Conservation (phyloP, 2,329 filamentous ascomycete species). For the Truncatella angustata region DNA sequence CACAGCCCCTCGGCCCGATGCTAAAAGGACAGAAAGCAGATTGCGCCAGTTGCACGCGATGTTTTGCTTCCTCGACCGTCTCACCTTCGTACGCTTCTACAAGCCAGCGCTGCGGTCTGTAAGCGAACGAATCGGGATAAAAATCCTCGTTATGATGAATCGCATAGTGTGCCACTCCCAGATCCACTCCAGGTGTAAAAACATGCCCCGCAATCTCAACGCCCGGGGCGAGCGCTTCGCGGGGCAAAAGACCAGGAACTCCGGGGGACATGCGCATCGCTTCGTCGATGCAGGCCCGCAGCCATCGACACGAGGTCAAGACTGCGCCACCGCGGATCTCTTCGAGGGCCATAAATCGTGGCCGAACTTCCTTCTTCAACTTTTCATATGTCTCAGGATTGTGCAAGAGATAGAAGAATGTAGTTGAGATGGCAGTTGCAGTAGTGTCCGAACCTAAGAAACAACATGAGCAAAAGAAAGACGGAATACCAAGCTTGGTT, state of each 20-base stretch:
- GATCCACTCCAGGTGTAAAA: slow-evolving; percentile 58
- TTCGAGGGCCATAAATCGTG: slow-evolving; percentile 47
- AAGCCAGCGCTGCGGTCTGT: slow-evolving; percentile 65
- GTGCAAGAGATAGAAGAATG: slow-evolving; percentile 60
- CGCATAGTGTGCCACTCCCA: slow-evolving; percentile 65
- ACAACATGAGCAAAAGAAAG: slow-evolving; percentile 43
- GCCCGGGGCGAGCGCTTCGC: slow-evolving; percentile 56
- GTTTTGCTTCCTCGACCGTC: slow-evolving; percentile 26
- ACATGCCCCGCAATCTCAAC: slow-evolving; percentile 49
- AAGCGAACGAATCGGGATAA: slow-evolving; percentile 57
- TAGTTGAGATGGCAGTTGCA: slow-evolving; percentile 63
- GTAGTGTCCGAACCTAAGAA: slow-evolving; percentile 72
- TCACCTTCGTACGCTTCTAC: slow-evolving; percentile 38
- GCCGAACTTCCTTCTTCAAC: slow-evolving; percentile 50
- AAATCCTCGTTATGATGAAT: slow-evolving; percentile 65
- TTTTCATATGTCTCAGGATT: slow-evolving; percentile 44
- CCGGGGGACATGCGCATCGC: slow-evolving; percentile 62
- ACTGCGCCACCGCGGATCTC: slow-evolving; percentile 51
- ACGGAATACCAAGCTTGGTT: not conserved
- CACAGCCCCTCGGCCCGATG: slow-evolving; percentile 67
- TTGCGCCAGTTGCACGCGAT: slow-evolving; percentile 56
- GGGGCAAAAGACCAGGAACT: slow-evolving; percentile 57
- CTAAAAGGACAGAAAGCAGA: slow-evolving; percentile 73
- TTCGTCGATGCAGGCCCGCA: slow-evolving; percentile 63
- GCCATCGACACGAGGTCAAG: slow-evolving; percentile 51